Base-by-base conservation (phyloP, 2,329 filamentous ascomycete species). In the Xylariales sp. region DNA sequence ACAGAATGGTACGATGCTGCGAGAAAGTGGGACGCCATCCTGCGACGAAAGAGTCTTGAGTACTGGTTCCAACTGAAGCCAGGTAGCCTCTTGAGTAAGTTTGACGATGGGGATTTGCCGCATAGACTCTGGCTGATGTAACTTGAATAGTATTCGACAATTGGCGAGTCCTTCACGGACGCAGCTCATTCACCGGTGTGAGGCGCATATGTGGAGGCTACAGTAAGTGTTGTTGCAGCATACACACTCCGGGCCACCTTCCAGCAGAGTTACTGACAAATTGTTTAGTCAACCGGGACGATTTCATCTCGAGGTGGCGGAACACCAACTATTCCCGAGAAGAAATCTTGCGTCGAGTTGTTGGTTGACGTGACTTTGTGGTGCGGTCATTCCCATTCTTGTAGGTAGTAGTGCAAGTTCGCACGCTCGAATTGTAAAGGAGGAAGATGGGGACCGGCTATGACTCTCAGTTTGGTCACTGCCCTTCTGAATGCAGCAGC, bases 61-160 rank as follows among this genome's bases (percentile, higher is more conserved):
- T 90, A 85, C 54, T 85, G 85, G 83, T 81, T 85, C 46, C 85
- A 95, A 61, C 67, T 98, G 39, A 65, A 75, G 52, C 91, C 93
- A 0, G 93, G 93, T 3, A 79, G 70, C 37, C 75, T 88, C 5
- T 55, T 96, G 40, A 81, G 86, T 90, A 66, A 62, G 81, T 70
- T 32, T 25, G n/a, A n/a, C n/a, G n/a, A n/a, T n/a, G n/a, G n/a
- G n/a, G n/a, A n/a, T n/a, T n/a, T n/a, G n/a, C n/a, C n/a, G n/a
- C n/a, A n/a, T n/a, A n/a, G n/a, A n/a, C n/a, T n/a, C n/a, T n/a
- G n/a, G n/a, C n/a, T n/a, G n/a, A n/a, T n/a, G n/a, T n/a, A n/a
- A n/a, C n/a, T n/a, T n/a, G n/a, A n/a, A 10, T 50, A 86, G 85
- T 97, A 32, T 96, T 98, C 60, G 88, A 98, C 57, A 97, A 98